These are phyloP conservation scores for Suillus brevipes DNA, from an alignment of 768 basidiomycete genomes.

Conservation along the genomic window DNA sequence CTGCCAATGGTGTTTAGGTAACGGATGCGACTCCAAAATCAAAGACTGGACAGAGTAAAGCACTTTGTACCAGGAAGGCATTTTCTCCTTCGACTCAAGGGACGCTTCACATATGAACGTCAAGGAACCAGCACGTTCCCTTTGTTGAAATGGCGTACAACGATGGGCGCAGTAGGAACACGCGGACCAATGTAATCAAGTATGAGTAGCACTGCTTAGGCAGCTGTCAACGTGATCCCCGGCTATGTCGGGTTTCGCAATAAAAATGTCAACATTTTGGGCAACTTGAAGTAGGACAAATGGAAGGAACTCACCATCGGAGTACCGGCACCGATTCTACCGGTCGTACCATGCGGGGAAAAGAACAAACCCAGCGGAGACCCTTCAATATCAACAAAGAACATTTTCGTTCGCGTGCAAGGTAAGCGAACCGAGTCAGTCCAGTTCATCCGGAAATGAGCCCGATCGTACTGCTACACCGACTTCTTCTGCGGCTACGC, in stretches of 20 bases:
- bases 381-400: background rate
- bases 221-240: background rate
- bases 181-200: background rate
- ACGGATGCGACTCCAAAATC: background rate
- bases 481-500: background rate
- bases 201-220: background rate
- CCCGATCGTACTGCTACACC: background rate
- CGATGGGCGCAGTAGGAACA: background rate
- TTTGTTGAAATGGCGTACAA: background rate
- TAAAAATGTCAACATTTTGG: background rate
- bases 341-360: background rate
- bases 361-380: background rate
- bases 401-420: background rate
- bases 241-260: background rate
- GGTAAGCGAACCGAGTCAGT: background rate
- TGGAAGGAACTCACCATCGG: slow-evolving; percentile 2
- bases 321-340: background rate
- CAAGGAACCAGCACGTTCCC: background rate
- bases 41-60: background rate
- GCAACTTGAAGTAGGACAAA: background rate
- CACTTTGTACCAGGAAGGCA: background rate
- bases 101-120: background rate
- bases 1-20: background rate
- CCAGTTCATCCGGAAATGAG: background rate
- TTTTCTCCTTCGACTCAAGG: background rate